Conservation (phyloP, 179 eudicot genomes). For the Vitellaria paradoxa region DNA sequence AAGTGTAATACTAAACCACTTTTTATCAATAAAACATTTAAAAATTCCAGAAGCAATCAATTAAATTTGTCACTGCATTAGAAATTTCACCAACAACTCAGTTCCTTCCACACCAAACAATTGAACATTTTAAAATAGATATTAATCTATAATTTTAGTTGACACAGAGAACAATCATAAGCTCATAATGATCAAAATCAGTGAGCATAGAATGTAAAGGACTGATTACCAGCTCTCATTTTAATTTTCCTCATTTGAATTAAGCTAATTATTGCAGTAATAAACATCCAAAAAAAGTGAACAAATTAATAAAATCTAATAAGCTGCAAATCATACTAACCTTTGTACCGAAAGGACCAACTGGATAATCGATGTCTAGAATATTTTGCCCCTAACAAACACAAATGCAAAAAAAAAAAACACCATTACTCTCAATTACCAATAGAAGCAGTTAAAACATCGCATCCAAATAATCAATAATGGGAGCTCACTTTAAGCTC, state of each 20-base stretch:
- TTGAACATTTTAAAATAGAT: too few species aligned
- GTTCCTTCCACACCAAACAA: too few species aligned
- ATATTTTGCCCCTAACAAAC: conserved; percentile 60
- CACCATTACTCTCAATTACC: conserved; percentile 6
- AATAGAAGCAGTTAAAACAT: background rate
- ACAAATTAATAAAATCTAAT: background rate
- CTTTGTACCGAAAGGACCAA: conserved; percentile 95
- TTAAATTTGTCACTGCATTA: background rate
- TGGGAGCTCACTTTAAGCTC: conserved; percentile 52
- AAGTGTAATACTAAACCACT: background rate
- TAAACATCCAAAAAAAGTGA: background rate
- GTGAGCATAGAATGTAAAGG: background rate
- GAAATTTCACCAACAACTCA: too few species aligned
- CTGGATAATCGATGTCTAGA: conserved; percentile 68
- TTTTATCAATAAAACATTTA: background rate
- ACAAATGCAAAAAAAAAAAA: conserved; percentile 12
- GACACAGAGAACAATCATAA: too few species aligned
- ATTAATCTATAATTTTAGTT: too few species aligned
- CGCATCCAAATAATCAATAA: background rate
- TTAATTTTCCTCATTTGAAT: background rate
- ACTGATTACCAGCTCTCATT: background rate
- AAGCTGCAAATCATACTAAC: conserved; percentile 30
- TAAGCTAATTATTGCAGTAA: background rate
- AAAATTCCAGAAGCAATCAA: background rate
- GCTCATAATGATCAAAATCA: background rate